Base-by-base conservation (phyloP, 2,329 filamentous ascomycete genomes). In the Hypoxylon sp. region DNA sequence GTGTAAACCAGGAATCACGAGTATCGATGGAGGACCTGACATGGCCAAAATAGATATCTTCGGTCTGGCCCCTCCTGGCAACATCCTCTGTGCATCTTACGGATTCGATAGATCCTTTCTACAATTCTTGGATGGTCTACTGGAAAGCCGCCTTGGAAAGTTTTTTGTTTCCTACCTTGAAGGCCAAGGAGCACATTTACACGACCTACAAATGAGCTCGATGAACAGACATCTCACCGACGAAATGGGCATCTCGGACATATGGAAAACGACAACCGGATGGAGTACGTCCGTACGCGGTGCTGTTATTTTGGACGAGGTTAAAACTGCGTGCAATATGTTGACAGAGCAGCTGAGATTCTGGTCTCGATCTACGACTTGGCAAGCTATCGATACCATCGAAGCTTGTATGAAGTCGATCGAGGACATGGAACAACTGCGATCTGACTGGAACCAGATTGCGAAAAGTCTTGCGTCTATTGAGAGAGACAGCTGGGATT, bases 391-490 rank as follows among this genome's bases (percentile, higher is more conserved):
- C 1, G 25, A 61, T 27, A 33, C 35, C 5, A 42, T 61, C 25
- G 46, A 61, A 8, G 33, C 11, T 30, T 42, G 35, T 17, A 61
- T 61, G 33, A 20, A 51, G 3, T 61, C 57, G 5, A 51, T 61
- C 7, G 37, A 44, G 2, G 25, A 53, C 4, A 33, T 60, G 33
- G 33, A 13, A 5, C 17, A 20, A 31, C 42, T 30, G 22, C n/a
- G 27, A 11, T 60, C 57, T 11, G 57, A 61, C 8, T 61, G 46
- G 57, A 40, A 51, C 17, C 42, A 44, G 11, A 25, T 53, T n/a
- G 48, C 57, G 13, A 42, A 22, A 30, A 22, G 4, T 8, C 37
- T 61, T 27, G 25, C n/a, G 10, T 13, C 37, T 37, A 46, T 48
- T 11, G 58, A 59, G 22, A 50, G 17, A 11, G 17, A 13, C 2